Evolutionary conservation across 2,329 filamentous ascomycete genomes (phyloP).

Genomic region (Monilinia aucupariae): DNA sequence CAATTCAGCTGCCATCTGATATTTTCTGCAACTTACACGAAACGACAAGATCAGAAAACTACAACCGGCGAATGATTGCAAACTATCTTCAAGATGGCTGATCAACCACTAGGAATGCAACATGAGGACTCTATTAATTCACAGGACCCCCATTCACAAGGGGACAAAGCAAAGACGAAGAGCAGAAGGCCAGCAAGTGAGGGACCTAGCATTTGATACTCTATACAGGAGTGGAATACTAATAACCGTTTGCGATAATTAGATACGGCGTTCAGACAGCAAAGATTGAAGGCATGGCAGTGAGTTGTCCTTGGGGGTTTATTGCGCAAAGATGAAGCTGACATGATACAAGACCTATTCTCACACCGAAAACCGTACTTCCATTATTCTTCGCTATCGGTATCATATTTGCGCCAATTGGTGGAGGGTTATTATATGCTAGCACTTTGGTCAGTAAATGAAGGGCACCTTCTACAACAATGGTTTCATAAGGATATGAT

Average conservation of each 20-base stretch:
- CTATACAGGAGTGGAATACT: slow-evolving; percentile 21
- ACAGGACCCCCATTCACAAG: slow-evolving; percentile 47
- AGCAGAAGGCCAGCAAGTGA: slow-evolving; percentile 85
- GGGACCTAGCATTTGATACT: slow-evolving; percentile 30
- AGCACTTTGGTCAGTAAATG: slow-evolving; percentile 61
- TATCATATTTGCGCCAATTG: slow-evolving; percentile 89
- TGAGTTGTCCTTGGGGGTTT: slow-evolving; percentile 43
- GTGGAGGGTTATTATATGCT: slow-evolving; percentile 78
- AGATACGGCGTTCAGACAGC: slow-evolving; percentile 97
- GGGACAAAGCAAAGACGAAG: slow-evolving; percentile 74
- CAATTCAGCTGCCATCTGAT: background rate
- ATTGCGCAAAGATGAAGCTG: slow-evolving; percentile 21
- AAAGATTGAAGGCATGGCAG: slow-evolving; percentile 98
- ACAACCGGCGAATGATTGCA: slow-evolving; percentile 28
- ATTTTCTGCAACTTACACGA: background rate
- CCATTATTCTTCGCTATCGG: slow-evolving; percentile 88
- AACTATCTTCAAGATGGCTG: slow-evolving; percentile 30
- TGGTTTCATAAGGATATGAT: background rate
- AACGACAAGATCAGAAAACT: slow-evolving; percentile 1
- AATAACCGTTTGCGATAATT: slow-evolving; percentile 23
- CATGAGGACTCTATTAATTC: slow-evolving; percentile 49
- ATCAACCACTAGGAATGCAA: slow-evolving; percentile 27
- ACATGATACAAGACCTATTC: slow-evolving; percentile 63
- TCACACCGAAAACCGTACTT: slow-evolving; percentile 89
- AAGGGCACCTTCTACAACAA: background rate